phyloP scores from a whole-genome alignment of 2,329 filamentous ascomycete genomes.

The Sporothrix curviconia region DNA sequence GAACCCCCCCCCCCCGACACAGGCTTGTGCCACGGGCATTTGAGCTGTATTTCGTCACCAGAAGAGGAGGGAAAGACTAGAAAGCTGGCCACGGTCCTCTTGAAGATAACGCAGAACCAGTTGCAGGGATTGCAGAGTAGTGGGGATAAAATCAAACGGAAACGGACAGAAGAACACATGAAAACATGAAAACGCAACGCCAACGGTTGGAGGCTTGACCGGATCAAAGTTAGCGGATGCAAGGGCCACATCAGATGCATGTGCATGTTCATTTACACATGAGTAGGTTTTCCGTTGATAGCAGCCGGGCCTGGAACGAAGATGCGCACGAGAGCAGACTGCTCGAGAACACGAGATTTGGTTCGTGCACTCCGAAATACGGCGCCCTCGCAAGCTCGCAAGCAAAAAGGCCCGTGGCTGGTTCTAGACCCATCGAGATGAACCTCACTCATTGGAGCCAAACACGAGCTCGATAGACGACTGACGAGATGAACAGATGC shows the following conservation, averaged over 20 bases:
- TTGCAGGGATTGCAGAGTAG: background rate
- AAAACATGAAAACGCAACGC: background rate
- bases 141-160: background rate
- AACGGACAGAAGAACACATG: background rate
- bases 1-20: background rate
- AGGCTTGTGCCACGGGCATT: background rate
- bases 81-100: too few species aligned
- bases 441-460: too few species aligned
- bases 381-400: too few species aligned
- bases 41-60: background rate
- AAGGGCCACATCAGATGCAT: too few species aligned
- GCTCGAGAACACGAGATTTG: background rate
- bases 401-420: too few species aligned
- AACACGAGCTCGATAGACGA: too few species aligned
- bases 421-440: too few species aligned
- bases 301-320: too few species aligned
- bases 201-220: background rate
- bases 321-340: too few species aligned
- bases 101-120: background rate
- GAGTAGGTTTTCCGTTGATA: too few species aligned
- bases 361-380: background rate
- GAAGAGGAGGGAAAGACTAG: background rate
- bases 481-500: too few species aligned
- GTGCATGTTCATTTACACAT: too few species aligned
- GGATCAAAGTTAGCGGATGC: background rate